Evolutionary conservation across 2,329 filamentous ascomycete genomes (phyloP).

Genomic region (Hortaea sp.): DNA sequence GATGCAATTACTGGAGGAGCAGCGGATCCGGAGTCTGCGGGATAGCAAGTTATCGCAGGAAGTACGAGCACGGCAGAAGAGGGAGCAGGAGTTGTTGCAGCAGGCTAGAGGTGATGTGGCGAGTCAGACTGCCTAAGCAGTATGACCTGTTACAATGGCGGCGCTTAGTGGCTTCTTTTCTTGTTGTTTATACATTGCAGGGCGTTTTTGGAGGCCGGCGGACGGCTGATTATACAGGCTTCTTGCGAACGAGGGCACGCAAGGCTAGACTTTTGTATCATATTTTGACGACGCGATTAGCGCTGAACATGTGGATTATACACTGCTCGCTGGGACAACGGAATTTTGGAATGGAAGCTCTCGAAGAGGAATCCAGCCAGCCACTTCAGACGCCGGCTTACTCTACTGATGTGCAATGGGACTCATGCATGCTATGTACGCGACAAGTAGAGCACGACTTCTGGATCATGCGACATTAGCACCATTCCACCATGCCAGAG

Average conservation of each 20-base stretch:
- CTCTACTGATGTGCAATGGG: not conserved
- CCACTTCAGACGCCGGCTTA: not conserved
- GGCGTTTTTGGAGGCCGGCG: too few relatives aligned
- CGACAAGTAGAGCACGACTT: not conserved
- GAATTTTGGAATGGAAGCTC: too few relatives aligned
- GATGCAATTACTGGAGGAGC: slow-evolving; percentile 48
- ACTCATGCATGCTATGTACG: too few relatives aligned
- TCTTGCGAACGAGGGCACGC: too few relatives aligned
- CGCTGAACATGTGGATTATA: too few relatives aligned
- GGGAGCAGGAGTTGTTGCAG: slow-evolving; percentile 50
- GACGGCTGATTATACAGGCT: too few relatives aligned
- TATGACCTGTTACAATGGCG: not conserved
- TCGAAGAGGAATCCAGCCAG: too few relatives aligned
- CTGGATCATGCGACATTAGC: not conserved
- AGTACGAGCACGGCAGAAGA: slow-evolving; percentile 47
- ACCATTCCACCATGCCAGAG: slow-evolving; percentile 39
- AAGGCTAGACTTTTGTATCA: too few relatives aligned
- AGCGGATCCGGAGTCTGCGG: slow-evolving; percentile 39
- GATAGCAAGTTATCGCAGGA: slow-evolving; percentile 47
- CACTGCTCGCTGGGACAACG: too few relatives aligned
- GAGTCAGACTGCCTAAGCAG: not conserved
- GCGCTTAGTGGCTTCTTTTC: too few relatives aligned
- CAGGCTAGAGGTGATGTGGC: slow-evolving; percentile 42
- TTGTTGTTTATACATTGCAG: too few relatives aligned
- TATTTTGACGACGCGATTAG: too few relatives aligned